These are phyloP conservation scores for Austroboletus novae-zelandiae DNA, from an alignment of 1,284 basidiomycete species.

Conservation along the genomic window DNA sequence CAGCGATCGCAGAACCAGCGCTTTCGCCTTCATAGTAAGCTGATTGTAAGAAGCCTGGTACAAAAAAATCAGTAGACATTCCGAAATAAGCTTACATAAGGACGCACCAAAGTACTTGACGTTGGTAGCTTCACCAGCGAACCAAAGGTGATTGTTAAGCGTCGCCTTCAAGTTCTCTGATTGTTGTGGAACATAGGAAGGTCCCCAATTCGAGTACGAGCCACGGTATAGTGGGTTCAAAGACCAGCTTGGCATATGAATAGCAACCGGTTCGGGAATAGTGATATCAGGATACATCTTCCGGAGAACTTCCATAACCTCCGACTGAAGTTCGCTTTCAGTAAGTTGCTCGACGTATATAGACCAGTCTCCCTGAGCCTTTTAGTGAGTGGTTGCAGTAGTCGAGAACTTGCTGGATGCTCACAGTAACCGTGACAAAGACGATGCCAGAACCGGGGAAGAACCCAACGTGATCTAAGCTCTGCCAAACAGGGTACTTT, in stretches of 20 bases:
- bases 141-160: constrained; percentile 53
- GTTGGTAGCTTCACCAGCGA: constrained; percentile 64
- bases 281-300: constrained; percentile 55
- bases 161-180: constrained; percentile 57
- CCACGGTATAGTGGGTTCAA: constrained; percentile 59
- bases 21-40: constrained; percentile 45
- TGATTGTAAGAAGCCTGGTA: constrained; percentile 43
- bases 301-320: constrained; percentile 54
- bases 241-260: constrained; percentile 59
- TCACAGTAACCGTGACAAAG: constrained; percentile 64
- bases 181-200: constrained; percentile 52
- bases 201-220: constrained; percentile 69
- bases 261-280: constrained; percentile 52
- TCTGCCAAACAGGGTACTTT: constrained; percentile 69
- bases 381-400: not conserved
- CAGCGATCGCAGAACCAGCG: constrained; percentile 34
- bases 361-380: constrained; percentile 52
- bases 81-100: not conserved
- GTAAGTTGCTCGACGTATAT: constrained; percentile 54
- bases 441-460: constrained; percentile 61
- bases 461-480: constrained; percentile 57
- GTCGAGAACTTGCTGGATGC: constrained; percentile 13
- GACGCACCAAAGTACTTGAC: constrained; percentile 53
- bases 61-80: not conserved
- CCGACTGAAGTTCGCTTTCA: constrained; percentile 45